A percentile compares a stretch with the other conserved stretches of the same genome.
phyloP scores from a whole-genome alignment of 106 monocot species.

The Apostasia shenzhenica region DNA sequence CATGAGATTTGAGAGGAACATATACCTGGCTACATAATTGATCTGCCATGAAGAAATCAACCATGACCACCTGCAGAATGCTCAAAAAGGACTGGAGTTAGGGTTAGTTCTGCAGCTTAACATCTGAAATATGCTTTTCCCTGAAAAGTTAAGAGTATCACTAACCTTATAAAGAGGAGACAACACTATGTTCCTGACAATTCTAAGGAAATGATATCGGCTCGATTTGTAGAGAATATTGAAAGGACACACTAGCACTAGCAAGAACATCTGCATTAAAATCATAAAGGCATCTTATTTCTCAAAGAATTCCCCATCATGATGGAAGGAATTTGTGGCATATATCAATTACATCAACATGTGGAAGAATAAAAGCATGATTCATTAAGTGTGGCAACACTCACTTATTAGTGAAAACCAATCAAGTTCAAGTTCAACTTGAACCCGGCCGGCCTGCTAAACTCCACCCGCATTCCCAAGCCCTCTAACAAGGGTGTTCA shows the following conservation, averaged over 20 bases:
- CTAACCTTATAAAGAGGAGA: constrained; percentile 90
- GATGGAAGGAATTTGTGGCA: not conserved
- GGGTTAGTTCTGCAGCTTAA: not conserved
- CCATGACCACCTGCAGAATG: constrained; percentile 80
- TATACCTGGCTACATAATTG: constrained; percentile 97
- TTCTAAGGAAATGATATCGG: constrained; percentile 61
- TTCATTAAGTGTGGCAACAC: not conserved
- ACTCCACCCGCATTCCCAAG: too few species aligned
- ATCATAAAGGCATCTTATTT: constrained; percentile 13
- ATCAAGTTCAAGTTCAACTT: too few species aligned
- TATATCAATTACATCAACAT: not conserved
- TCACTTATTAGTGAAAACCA: not conserved
- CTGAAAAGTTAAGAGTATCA: not conserved
- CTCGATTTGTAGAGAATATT: constrained; percentile 50
- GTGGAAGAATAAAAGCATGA: not conserved
- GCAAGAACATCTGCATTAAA: constrained; percentile 51
- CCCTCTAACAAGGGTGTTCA: too few species aligned
- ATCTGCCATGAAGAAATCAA: constrained; percentile 99
- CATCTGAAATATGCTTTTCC: not conserved
- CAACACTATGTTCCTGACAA: constrained; percentile 81
- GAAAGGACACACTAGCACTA: constrained; percentile 72
- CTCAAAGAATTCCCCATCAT: not conserved
- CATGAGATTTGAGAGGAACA: not conserved
- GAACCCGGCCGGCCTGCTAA: too few species aligned
- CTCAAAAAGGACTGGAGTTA: not conserved